Base-by-base conservation (phyloP, 495 filamentous ascomycete genomes). In the Penicillium malachiteum region DNA sequence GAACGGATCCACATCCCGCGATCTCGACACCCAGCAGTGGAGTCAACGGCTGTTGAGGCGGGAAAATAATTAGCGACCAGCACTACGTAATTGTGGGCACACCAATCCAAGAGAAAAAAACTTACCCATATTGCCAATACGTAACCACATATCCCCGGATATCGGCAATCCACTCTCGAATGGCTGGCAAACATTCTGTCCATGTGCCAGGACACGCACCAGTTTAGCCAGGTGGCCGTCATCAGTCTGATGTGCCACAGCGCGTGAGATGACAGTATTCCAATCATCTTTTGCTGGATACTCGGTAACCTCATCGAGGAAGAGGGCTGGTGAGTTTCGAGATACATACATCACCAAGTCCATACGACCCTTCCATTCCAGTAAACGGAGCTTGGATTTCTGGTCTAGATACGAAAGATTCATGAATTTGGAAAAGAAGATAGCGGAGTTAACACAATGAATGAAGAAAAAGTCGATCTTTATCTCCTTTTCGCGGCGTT, bases 401-500 rank as follows among this genome's bases (percentile, higher is more conserved):
- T 63, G 49, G 13, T 59, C 48, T 18, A 69, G 33, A 51, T 40
- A 71, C 8, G 68, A 56, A 7, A 72, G 67, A 1, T 66, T 39
- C 33, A 82, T 62, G 59, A 89, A 79, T 9, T 72, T 66, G 8
- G 79, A 72, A 66, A 84, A 81, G 75, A 89, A 89, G 32, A 88
- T 83, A 9, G 80, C 80, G 34, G 67, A 71, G 62, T 85, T 90
- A 56, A 86, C 60, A 64, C 72, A 77, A 65, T 90, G 87, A 72
- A 96, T 87, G 65, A 84, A 80, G 73, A 87, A 94, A 68, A 97
- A 97, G 58, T 96, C 92, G 58, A 91, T 77, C 62, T 85, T 90
- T 55, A 84, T 68, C 14, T 74, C 52, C 60, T 92, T 88, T 4
- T 77, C 74, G 1, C 83, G 84, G 37, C 82, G 71, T 57, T 88